phyloP scores from a whole-genome alignment of 2,329 filamentous ascomycete species.

The Mariannaea sp. region DNA sequence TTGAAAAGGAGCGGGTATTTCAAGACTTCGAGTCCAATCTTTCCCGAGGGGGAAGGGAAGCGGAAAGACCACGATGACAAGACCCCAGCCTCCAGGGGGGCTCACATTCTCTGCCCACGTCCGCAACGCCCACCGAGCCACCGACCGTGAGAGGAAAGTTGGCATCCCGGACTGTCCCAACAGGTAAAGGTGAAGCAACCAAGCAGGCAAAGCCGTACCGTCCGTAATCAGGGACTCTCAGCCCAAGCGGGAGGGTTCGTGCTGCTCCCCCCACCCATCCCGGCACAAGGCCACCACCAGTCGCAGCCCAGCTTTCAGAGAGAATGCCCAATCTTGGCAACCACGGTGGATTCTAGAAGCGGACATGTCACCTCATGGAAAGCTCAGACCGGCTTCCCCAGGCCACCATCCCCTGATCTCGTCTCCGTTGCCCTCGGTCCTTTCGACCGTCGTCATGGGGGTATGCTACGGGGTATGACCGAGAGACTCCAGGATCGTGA shows the following conservation, averaged over 20 bases:
- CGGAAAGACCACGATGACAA: conserved; percentile 16
- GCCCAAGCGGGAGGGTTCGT: conserved; percentile 18
- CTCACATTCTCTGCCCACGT: conserved; percentile 19
- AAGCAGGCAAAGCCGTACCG: conserved; percentile 10
- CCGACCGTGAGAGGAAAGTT: conserved; percentile 13
- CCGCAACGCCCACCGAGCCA: conserved; percentile 17
- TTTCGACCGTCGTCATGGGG: conserved; percentile 20
- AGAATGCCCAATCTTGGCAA: conserved; percentile 14
- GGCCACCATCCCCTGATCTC: conserved; percentile 21
- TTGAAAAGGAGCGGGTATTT: conserved; percentile 22
- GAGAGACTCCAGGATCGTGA: not conserved
- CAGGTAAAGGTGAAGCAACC: conserved; percentile 10
- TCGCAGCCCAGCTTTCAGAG: conserved; percentile 8
- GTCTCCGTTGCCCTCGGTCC: conserved; percentile 10
- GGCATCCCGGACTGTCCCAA: conserved; percentile 16
- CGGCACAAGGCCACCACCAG: conserved; percentile 11
- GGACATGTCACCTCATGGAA: conserved; percentile 25
- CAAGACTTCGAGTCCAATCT: conserved; percentile 12
- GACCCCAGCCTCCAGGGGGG: conserved; percentile 16
- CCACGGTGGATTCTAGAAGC: conserved; percentile 8
- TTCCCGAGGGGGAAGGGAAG: conserved; percentile 21
- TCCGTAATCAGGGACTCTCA: not conserved
- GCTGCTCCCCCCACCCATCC: conserved; percentile 13
- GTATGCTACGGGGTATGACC: not conserved
- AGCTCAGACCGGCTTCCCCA: conserved; percentile 22